phyloP scores from a whole-genome alignment of 164 flowering plant species.

The Protea cynaroides region DNA sequence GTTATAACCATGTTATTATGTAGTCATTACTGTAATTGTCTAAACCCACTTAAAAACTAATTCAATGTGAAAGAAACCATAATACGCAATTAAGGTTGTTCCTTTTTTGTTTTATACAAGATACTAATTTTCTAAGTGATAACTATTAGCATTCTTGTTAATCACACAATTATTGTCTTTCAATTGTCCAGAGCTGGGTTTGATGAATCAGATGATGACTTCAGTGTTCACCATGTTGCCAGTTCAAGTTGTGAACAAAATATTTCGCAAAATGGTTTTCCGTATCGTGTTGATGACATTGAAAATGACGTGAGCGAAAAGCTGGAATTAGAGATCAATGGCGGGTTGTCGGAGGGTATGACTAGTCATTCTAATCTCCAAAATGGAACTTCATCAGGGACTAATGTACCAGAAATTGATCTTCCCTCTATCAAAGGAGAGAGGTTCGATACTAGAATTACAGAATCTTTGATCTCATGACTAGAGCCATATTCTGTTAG shows the following conservation, averaged over 20 bases:
- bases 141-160: background rate
- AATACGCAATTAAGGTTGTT: background rate
- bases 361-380: conserved; percentile 14
- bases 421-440: conserved; percentile 24
- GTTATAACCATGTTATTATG: background rate
- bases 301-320: conserved; percentile 28
- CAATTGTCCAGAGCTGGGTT: conserved; percentile 26
- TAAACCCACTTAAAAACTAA: background rate
- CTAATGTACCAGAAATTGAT: conserved; percentile 17
- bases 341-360: conserved; percentile 22
- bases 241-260: conserved; percentile 30
- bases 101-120: background rate
- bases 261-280: conserved; percentile 22
- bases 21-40: background rate
- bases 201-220: conserved; percentile 51
- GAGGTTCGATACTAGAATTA: conserved; percentile 27
- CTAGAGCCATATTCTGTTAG: background rate
- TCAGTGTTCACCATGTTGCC: conserved; percentile 10
- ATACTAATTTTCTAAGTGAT: background rate
- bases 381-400: conserved; percentile 19
- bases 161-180: background rate
- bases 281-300: conserved; percentile 20
- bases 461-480: background rate
- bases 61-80: background rate
- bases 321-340: conserved; percentile 24